A percentile compares a stretch with the other conserved stretches of the same genome.
Evolutionary conservation across 352 stramenopile species (phyloP).

Genomic region (Nothophytophthora sp.): DNA sequence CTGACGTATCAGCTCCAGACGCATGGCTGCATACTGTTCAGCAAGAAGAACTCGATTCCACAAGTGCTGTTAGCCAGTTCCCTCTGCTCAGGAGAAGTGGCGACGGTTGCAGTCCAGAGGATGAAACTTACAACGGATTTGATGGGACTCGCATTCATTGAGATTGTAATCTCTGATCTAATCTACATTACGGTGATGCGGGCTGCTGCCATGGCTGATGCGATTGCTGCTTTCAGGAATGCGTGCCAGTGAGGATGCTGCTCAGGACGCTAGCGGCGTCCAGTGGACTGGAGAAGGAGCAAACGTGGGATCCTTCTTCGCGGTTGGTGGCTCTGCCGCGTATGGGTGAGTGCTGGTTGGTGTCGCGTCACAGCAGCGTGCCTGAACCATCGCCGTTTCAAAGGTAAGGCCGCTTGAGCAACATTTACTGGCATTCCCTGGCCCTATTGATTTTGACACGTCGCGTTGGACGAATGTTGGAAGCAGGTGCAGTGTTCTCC

Average conservation of each 20-base stretch:
- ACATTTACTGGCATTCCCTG: neutral
- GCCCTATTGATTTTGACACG: conserved; percentile 4
- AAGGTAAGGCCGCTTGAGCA: conserved; percentile 4
- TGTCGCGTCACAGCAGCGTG: conserved; percentile 13
- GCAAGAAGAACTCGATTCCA: conserved; percentile 5
- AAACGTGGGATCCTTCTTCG: too few relatives aligned
- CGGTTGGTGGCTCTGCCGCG: conserved; percentile 18
- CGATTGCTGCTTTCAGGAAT: conserved; percentile 13
- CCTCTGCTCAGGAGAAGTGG: conserved; percentile 8
- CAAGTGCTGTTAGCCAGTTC: conserved; percentile 23
- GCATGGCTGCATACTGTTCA: conserved; percentile 15
- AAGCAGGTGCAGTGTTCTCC: too few relatives aligned
- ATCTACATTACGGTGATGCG: too few relatives aligned
- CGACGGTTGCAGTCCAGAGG: conserved; percentile 19
- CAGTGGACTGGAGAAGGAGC: neutral
- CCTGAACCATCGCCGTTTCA: neutral
- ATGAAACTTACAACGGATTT: conserved; percentile 21
- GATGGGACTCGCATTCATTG: conserved; percentile 2
- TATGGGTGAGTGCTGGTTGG: conserved; percentile 30
- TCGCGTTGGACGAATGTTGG: too few relatives aligned
- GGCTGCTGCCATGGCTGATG: neutral
- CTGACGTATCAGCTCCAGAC: conserved; percentile 27
- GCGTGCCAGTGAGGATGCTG: conserved; percentile 32
- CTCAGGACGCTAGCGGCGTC: conserved; percentile 28
- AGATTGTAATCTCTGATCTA: too few relatives aligned